Percentiles rank a stretch among this genome's conserved stretches.
These are phyloP conservation scores for Chlorella variabilis DNA, from an alignment of 163 green algal species.

Conservation along the genomic window DNA sequence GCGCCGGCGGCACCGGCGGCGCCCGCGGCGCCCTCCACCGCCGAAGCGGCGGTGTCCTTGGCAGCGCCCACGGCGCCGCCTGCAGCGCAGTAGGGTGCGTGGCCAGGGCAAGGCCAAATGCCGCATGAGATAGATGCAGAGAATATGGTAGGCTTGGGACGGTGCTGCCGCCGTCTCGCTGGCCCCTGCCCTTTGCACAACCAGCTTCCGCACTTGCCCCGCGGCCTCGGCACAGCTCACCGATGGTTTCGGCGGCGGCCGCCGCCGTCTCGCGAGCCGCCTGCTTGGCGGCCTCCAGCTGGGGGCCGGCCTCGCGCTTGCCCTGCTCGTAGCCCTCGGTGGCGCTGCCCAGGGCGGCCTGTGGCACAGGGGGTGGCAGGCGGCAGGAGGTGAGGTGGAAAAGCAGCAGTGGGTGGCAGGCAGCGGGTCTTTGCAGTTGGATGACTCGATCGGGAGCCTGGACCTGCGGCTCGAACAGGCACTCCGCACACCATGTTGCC, in stretches of 20 bases:
- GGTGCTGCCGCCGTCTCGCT: no score
- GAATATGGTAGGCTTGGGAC: no score
- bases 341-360: neutral
- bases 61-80: neutral
- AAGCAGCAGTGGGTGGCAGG: no score
- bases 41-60: neutral
- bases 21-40: neutral
- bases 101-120: no score
- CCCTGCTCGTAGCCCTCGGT: constrained; percentile 15
- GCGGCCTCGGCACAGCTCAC: no score
- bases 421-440: no score
- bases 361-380: neutral
- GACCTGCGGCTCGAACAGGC: neutral
- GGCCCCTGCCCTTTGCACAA: no score
- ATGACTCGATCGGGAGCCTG: neutral
- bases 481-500: no score
- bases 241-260: neutral
- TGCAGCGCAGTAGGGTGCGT: neutral
- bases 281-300: constrained; percentile 1
- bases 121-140: no score
- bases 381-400: neutral
- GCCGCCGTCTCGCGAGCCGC: neutral
- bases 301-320: constrained; percentile 7
- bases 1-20: neutral
- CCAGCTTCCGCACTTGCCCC: no score